Base-by-base conservation (phyloP, 768 basidiomycete genomes). In the Rubroboletus pulcherrimus region DNA sequence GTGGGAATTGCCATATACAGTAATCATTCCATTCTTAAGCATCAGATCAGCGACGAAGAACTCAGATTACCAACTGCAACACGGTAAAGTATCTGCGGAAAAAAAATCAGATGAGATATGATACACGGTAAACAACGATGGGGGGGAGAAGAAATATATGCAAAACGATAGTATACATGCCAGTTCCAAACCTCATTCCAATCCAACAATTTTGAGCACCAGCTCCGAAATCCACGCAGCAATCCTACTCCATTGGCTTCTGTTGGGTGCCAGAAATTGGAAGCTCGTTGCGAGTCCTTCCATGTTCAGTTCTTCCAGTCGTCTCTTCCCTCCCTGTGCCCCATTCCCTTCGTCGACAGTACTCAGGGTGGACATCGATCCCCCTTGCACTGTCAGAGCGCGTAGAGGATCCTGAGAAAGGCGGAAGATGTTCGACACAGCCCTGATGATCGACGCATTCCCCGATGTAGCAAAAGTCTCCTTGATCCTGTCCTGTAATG, bases 341-440 rank as follows among this genome's bases (percentile, higher is more conserved):
- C 68, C 58, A 34, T 54, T 72, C 34, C 66, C 68, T 47, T 89
- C 89, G 9, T 89, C 86, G 17, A 82, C 74, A 0, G 81, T 84
- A 59, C 77, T 80, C 44, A 91, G 71, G 0, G 86, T 87, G 21
- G 87, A 84, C 44, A 80, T 74, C 5, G 91, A 89, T 12, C 76
- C 79, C 5, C 71, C 65, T 29, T 77, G 77, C 35, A 75, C 71
- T 17, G 73, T 63, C 17, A 71, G 68, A n/a, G 66, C 66, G 50
- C 73, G 77, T 43, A 71, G 68, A 49, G 76, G 68, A 55, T 89
- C 87, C 57, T 86, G 75, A 8, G 87, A 81, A 31, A 87, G 76
- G 17, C 85, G 81, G 76, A 90, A 91, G 51, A 93, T 82, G 56
- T 78, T 84, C n/a, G 89, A 87, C 30, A 84, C 86, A 11, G 85